Evolutionary conservation across 148 eudicot genomes (phyloP).

Genomic region (Amaranthus hypochondriacus): DNA sequence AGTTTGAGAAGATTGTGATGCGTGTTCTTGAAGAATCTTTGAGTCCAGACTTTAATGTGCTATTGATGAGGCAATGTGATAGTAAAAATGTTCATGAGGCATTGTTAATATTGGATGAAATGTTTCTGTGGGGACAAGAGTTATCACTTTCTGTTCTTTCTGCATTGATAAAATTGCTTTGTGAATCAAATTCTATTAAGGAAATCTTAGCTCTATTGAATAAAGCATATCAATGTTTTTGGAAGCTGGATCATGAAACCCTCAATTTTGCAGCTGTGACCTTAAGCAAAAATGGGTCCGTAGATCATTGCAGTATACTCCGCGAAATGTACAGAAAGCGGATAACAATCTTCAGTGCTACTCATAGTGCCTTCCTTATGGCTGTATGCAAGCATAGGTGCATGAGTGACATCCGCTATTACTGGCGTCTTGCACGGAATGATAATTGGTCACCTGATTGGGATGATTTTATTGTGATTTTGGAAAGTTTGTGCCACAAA

Average conservation of each 20-base stretch:
- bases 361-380: conserved; percentile 41
- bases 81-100: conserved; percentile 27
- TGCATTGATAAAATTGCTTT: conserved; percentile 33
- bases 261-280: conserved; percentile 45
- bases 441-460: conserved; percentile 46
- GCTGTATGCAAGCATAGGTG: conserved; percentile 43
- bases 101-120: conserved; percentile 43
- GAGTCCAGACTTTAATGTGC: conserved; percentile 55
- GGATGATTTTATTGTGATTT: conserved; percentile 29
- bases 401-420: conserved; percentile 26
- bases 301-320: conserved; percentile 32
- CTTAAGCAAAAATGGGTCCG: conserved; percentile 42
- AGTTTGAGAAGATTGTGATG: conserved; percentile 44
- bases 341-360: conserved; percentile 26
- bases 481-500: conserved; percentile 36
- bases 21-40: conserved; percentile 55
- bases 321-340: conserved; percentile 39
- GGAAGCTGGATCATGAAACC: conserved; percentile 47
- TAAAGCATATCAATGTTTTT: conserved; percentile 26
- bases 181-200: conserved; percentile 30
- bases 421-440: conserved; percentile 31
- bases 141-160: conserved; percentile 41
- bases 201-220: conserved; percentile 35
- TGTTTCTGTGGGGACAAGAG: conserved; percentile 73
- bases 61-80: conserved; percentile 31